Evolutionary conservation across 805 yeast species (phyloP), one percentile per base, ranked within the genome.

Genomic region (Barnettozyma botsteinii): DNA sequence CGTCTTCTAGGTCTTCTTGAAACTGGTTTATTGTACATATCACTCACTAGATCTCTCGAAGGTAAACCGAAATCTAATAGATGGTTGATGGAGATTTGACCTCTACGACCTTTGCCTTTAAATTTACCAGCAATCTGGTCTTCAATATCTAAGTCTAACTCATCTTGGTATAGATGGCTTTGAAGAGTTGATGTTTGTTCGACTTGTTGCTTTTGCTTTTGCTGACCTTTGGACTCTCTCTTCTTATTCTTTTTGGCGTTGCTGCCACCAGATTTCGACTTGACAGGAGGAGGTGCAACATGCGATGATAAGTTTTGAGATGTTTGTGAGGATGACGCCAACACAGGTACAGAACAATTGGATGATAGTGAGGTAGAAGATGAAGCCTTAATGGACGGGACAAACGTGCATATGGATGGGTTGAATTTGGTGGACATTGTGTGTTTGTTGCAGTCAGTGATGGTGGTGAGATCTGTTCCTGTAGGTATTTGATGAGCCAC

Each of bases 21-120:
- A 11, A 33, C 41, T 37, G 50, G 49, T 17, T 46, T 42, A 14
- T 30, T 27, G 22, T 45, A 24, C 28, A 21, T 4, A 29, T 47
- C 34, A 20, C 40, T 35, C 15, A 31, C 33, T 32, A 43, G 41
- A 29, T 63, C 62, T 42, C 66, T 54, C 41, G 68, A 70, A 7
- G 77, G 73, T 14, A 72, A 53, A 30, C 69, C 66, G 50, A 78
- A 81, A 33, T 80, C 82, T 33, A 84, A 57, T 40, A 84, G 62
- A 60, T 84, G 89, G 49, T 81, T 79, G 40, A 83, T 77, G 17
- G 74, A 72, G 24, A 72, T 62, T 46, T 64, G 70, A 20, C 70
- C 70, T 50, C 66, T 66, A 36, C 66, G 57, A 21, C 66, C 67
- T 41, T 55, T 60, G 11, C 64, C 44, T 38, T 57, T 62, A 32